Evolutionary conservation across 1,139 yeast genomes (phyloP), one percentile per base, ranked within the genome.

Genomic region (Pichia terricola): DNA sequence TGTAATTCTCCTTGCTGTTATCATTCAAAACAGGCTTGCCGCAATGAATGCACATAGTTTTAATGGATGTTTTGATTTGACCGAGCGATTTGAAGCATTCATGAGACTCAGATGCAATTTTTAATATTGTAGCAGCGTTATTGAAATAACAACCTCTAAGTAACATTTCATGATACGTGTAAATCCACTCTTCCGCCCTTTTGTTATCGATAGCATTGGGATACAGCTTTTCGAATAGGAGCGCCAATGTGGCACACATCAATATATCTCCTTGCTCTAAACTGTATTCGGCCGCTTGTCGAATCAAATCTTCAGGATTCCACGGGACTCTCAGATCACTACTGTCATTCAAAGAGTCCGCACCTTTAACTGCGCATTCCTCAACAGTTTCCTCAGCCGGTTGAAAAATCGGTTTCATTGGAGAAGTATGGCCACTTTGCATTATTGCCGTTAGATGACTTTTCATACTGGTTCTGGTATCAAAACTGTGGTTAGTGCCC

Each of bases 11-110:
- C 55, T 77, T 79, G 16, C 80, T 68, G 9, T 62, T 60, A 51
- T 84, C 94, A 58, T 86, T 87, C 4, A 77, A 64, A 16, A 88
- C 65, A 5, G 86, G 68, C 42, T 74, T 69, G 35, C 71, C 68
- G 61, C 96, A 89, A 50, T 70, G 67, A 38, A 77, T 77, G 59
- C 97, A 89, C 52, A 74, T 78, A 27, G 80, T 69, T 49, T 85
- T 71, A 32, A 84, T 63, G 26, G 75, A 70, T 1, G 86, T 74
- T 11, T 78, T 78, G 26, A 72, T 72, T 44, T 69, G 67, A 7
- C 78, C 75, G 40, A 69, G 53, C n/a, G 64, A 66, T 37, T 67
- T 65, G 41, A 81, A 64, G 10, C 68, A 64, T 8, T 66, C 65
- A 50, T 66, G 61, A 16, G 67, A 47, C 0, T 76, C 73, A 3